phyloP scores from a whole-genome alignment of 2,329 filamentous ascomycete genomes.

The Aspergillus sp. region DNA sequence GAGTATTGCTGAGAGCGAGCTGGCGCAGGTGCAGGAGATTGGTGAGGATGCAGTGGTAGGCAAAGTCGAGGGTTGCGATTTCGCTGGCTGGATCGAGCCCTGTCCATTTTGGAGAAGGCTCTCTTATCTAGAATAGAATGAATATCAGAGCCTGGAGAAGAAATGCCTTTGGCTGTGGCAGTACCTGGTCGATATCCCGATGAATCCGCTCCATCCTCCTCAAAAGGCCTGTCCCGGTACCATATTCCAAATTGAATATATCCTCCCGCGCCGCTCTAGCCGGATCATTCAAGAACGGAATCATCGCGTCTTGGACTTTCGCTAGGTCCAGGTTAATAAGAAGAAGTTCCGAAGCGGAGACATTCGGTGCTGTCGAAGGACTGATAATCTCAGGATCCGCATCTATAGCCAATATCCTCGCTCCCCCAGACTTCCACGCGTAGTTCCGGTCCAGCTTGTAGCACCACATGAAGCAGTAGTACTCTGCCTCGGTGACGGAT shows the following conservation, averaged over 20 bases:
- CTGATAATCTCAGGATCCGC: background rate
- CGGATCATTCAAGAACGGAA: constrained; percentile 8
- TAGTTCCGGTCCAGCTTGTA: constrained; percentile 25
- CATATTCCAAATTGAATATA: background rate
- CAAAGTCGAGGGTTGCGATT: constrained; percentile 21
- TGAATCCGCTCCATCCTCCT: background rate
- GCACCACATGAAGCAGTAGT: constrained; percentile 24
- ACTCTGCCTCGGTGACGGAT: constrained; percentile 17
- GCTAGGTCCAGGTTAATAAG: constrained; percentile 20
- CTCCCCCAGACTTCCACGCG: constrained; percentile 19
- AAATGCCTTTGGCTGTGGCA: background rate
- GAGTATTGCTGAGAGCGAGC: background rate
- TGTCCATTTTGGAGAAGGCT: constrained; percentile 16
- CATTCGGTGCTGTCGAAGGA: background rate
- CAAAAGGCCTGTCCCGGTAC: background rate
- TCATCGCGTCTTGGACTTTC: constrained; percentile 18
- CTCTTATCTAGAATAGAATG: constrained; percentile 9
- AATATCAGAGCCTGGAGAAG: background rate
- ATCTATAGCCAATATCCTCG: background rate
- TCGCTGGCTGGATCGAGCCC: constrained; percentile 19
- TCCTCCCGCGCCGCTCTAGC: background rate
- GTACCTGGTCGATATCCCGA: background rate
- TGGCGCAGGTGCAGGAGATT: constrained; percentile 20
- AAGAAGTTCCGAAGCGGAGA: constrained; percentile 11
- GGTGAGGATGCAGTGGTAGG: constrained; percentile 22